phyloP scores from a whole-genome alignment of 2,329 filamentous ascomycete species.

The Ophiostoma sp. region DNA sequence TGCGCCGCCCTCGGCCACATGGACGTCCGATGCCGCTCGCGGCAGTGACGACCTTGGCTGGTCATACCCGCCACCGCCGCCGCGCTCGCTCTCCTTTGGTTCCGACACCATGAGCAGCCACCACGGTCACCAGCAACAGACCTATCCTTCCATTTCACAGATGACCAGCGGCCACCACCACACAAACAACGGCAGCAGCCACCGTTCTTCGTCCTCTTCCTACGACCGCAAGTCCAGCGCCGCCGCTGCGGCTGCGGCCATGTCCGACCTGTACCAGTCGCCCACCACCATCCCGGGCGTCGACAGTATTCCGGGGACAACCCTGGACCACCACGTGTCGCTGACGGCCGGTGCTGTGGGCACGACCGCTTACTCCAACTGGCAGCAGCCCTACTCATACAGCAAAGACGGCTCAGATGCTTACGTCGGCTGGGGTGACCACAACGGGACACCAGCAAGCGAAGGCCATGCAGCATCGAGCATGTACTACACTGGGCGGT shows the following conservation, averaged over 20 bases:
- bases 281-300: conserved; percentile 42
- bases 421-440: conserved; percentile 42
- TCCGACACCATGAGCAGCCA: conserved; percentile 43
- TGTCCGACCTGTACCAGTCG: conserved; percentile 49
- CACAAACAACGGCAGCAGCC: conserved; percentile 9
- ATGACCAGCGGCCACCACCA: conserved; percentile 31
- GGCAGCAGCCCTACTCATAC: conserved; percentile 50
- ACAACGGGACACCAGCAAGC: conserved; percentile 31
- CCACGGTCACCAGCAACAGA: conserved; percentile 34
- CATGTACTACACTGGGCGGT: conserved; percentile 40
- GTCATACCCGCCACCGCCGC: conserved; percentile 44
- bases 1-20: conserved; percentile 42
- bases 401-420: conserved; percentile 38
- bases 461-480: conserved; percentile 33
- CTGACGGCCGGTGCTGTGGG: conserved; percentile 44
- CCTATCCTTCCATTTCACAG: conserved; percentile 44
- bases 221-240: conserved; percentile 47
- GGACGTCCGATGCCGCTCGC: conserved; percentile 45
- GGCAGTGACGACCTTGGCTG: conserved; percentile 46
- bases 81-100: conserved; percentile 52
- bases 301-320: conserved; percentile 40
- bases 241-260: conserved; percentile 20
- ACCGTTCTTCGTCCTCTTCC: conserved; percentile 33
- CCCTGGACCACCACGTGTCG: conserved; percentile 39
- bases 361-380: conserved; percentile 43